These are phyloP conservation scores for Barnettozyma vustinii DNA, from an alignment of 805 yeast species.

Conservation along the genomic window DNA sequence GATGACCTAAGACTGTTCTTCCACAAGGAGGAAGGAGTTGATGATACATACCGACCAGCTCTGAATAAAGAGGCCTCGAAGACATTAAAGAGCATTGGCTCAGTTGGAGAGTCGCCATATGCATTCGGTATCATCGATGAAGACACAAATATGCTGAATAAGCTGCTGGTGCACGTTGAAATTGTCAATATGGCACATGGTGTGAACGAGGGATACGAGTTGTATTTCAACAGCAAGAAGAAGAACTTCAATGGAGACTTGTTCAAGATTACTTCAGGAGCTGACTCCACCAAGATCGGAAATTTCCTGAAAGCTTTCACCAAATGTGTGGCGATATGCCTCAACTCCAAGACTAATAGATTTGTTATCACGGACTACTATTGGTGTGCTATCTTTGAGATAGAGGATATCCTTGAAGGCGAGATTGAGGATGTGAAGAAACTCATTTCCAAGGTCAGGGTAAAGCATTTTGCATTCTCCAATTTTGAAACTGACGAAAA, in stretches of 20 bases:
- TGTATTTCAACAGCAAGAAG: constrained; percentile 18
- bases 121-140: constrained; percentile 21
- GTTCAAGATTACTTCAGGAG: constrained; percentile 12
- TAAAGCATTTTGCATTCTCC: constrained; percentile 20
- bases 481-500: constrained; percentile 17
- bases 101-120: constrained; percentile 18
- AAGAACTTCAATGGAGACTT: constrained; percentile 5
- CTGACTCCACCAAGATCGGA: constrained; percentile 20
- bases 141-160: constrained; percentile 16
- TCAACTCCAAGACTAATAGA: constrained; percentile 22
- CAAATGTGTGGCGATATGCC: constrained; percentile 24
- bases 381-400: constrained; percentile 25
- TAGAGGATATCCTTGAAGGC: constrained; percentile 22
- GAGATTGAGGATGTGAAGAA: constrained; percentile 21
- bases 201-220: constrained; percentile 25
- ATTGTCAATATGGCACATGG: constrained; percentile 18
- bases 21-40: constrained; percentile 8
- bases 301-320: constrained; percentile 23
- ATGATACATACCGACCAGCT: constrained; percentile 14
- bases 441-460: constrained; percentile 22
- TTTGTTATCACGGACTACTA: constrained; percentile 25
- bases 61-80: constrained; percentile 7
- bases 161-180: constrained; percentile 22
- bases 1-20: constrained; percentile 11
- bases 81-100: constrained; percentile 23